phyloP scores from a whole-genome alignment of 2,329 filamentous ascomycete genomes.

The Epichloe brachyelytri region DNA sequence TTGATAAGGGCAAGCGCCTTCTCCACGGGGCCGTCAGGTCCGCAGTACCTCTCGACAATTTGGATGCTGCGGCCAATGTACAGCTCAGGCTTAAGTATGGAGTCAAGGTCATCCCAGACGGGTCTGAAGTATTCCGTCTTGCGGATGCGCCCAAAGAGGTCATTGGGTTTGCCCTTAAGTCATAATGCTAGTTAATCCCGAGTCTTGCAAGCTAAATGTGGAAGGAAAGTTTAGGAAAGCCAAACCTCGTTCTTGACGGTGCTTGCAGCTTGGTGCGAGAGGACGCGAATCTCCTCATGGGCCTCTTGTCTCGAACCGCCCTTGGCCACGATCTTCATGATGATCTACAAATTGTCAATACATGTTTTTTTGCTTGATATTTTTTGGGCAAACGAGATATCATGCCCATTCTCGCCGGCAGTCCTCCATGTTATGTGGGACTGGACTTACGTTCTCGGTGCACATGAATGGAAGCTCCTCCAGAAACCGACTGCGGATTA shows the following conservation, averaged over 20 bases:
- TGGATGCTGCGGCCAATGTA: slow-evolving; percentile 32
- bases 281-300: slow-evolving; percentile 76
- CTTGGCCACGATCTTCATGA: slow-evolving; percentile 63
- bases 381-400: no score
- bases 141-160: slow-evolving; percentile 68
- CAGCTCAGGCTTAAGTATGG: slow-evolving; percentile 49
- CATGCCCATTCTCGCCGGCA: no score
- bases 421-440: no score
- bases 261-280: slow-evolving; percentile 61
- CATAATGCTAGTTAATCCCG: no score
- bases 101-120: slow-evolving; percentile 55
- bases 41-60: slow-evolving; percentile 34
- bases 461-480: slow-evolving; percentile 82
- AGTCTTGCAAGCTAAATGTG: no score
- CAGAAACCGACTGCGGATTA: slow-evolving; percentile 54
- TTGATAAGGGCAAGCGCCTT: slow-evolving; percentile 25
- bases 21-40: slow-evolving; percentile 24
- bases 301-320: slow-evolving; percentile 66
- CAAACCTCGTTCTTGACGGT: slow-evolving; percentile 36
- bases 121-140: slow-evolving; percentile 61
- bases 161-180: slow-evolving; percentile 53
- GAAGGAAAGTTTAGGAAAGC: no score
- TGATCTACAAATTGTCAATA: slow-evolving; percentile 32
- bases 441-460: slow-evolving; percentile 25
- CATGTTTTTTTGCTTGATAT: not conserved